Conservation (phyloP, 345 rosid species). For the Melaleuca quinquenervia region DNA sequence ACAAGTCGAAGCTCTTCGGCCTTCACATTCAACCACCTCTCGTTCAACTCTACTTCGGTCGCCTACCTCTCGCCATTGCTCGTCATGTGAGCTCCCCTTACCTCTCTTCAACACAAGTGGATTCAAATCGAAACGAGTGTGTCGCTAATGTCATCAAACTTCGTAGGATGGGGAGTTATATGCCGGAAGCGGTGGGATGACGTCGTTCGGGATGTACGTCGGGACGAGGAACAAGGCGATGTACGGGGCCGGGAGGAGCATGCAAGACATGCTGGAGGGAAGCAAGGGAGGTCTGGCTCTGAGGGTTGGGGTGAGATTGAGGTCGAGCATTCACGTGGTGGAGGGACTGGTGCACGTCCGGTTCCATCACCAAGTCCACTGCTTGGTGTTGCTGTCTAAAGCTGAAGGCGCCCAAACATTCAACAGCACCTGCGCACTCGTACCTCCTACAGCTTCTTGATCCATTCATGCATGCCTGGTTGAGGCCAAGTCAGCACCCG, state of each 20-base stretch:
- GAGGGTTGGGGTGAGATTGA: conserved; percentile 21
- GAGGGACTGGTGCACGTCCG: conserved; percentile 45
- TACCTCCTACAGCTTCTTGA: not conserved
- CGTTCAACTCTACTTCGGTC: conserved; percentile 45
- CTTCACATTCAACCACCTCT: conserved; percentile 62
- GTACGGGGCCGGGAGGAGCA: conserved; percentile 83
- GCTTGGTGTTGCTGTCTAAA: conserved; percentile 29
- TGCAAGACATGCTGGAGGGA: conserved; percentile 68
- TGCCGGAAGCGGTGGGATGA: conserved; percentile 28
- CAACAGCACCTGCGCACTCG: not conserved
- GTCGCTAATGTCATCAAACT: not conserved
- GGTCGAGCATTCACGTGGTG: conserved; percentile 41
- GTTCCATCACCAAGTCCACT: conserved; percentile 39
- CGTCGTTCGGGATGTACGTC: conserved; percentile 26
- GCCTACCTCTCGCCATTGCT: conserved; percentile 38
- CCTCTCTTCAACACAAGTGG: not conserved
- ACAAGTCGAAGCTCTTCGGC: conserved; percentile 67
- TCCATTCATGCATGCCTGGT: not conserved
- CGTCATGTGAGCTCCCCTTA: conserved; percentile 25
- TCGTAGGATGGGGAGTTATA: conserved; percentile 43
- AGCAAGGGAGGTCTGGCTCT: conserved; percentile 52
- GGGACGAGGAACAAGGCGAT: conserved; percentile 58
- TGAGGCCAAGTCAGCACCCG: not conserved
- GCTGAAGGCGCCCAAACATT: not conserved
- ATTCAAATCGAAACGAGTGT: not conserved